phyloP scores from a whole-genome alignment of 164 flowering plant species.

The Nymphaea colorata region DNA sequence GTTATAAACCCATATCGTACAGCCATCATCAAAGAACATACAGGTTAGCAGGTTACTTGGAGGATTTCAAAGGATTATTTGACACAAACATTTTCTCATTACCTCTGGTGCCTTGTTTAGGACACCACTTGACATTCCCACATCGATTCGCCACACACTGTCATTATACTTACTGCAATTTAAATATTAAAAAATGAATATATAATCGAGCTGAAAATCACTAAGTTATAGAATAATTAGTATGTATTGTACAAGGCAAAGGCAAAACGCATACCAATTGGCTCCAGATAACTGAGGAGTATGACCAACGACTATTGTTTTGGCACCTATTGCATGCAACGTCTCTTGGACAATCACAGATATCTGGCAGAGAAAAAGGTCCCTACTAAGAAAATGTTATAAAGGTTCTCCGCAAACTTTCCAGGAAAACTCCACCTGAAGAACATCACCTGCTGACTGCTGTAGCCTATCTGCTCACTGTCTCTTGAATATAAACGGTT shows the following conservation, averaged over 20 bases:
- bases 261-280: conserved; percentile 46
- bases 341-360: conserved; percentile 56
- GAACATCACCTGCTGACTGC: conserved; percentile 43
- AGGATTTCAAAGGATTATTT: neutral
- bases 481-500: conserved; percentile 84
- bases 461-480: conserved; percentile 36
- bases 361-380: conserved; percentile 29
- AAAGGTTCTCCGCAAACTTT: neutral
- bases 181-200: conserved; percentile 2
- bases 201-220: neutral
- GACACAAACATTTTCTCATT: conserved; percentile 3
- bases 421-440: neutral
- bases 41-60: neutral
- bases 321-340: conserved; percentile 63
- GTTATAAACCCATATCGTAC: neutral
- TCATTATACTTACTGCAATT: conserved; percentile 53
- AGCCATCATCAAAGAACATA: neutral
- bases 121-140: conserved; percentile 96
- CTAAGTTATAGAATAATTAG: neutral
- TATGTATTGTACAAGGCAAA: neutral
- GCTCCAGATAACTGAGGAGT: conserved; percentile 79
- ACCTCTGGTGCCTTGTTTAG: conserved; percentile 93
- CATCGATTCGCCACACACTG: conserved; percentile 82
- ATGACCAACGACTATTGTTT: conserved; percentile 95
- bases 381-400: neutral